Evolutionary conservation across 228 moss, liverwort and hornwort genomes (phyloP), one percentile per base, ranked within the genome.

Genomic region (Sphagnum fallax): DNA sequence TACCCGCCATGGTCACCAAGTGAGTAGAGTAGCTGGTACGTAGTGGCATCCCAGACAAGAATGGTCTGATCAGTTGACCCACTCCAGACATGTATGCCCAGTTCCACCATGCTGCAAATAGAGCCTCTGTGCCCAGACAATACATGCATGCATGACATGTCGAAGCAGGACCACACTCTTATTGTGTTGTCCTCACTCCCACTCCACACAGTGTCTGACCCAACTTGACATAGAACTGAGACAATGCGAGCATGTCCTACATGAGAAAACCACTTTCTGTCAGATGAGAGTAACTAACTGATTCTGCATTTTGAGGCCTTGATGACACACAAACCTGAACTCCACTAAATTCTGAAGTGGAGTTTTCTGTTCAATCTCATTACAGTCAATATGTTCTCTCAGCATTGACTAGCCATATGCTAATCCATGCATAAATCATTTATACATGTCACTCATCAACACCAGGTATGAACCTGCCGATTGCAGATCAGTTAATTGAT

Each of bases 51-150:
- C 80, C 77, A 83, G 52, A 83, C 83, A 60, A 74, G 79, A 63
- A 83, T 71, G n/a, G 74, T 83, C 52, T 73, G 79, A 65, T 83
- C 83, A 50, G 71, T 76, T 7, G 83, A 83, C 18, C 76, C 83
- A 70, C 83, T 83, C 80, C 83, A 83, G 47, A 80, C 80, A 72
- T 80, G 77, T 32, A 62, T 71, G 32, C 80, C 80, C 83, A 83
- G 79, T 32, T 72, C 70, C 51, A 79, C 64, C 62, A 83, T 70
- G 69, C 80, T 80, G 52, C 71, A 76, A 47, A 83, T 77, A 11
- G 80, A 80, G 15, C 80, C 83, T 52, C 75, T 80, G 69, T 77
- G 83, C 15, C 6, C 72, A 60, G 76, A 70, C 50, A 80, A 7
- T 51, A 69, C 70, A 18, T 65, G 73, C 50, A 69, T 76, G 60